phyloP scores from a whole-genome alignment of 2,329 filamentous ascomycete genomes.

The Pseudofabraea citricarpa region DNA sequence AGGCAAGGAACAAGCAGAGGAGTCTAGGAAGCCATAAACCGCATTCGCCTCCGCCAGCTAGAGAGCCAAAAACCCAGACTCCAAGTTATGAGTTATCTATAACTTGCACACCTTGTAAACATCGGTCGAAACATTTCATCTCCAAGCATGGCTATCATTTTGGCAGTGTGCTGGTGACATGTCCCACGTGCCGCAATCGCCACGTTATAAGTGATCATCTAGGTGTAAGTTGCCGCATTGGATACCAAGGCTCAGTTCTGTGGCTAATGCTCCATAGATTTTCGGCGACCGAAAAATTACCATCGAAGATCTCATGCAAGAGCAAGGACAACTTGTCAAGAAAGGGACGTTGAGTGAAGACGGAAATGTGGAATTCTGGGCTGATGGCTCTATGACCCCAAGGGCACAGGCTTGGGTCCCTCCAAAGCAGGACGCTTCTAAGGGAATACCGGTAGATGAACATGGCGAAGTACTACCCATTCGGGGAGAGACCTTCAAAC shows the following conservation, averaged over 20 bases:
- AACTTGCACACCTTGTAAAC: slow-evolving; percentile 82
- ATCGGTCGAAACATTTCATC: slow-evolving; percentile 77
- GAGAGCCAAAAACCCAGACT: slow-evolving; percentile 9
- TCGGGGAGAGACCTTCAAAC: too few relatives aligned
- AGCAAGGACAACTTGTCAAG: slow-evolving; percentile 71
- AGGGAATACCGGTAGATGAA: too few relatives aligned
- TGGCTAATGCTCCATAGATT: too few relatives aligned
- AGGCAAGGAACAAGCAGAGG: too few relatives aligned
- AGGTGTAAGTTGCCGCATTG: too few relatives aligned
- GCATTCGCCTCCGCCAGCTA: too few relatives aligned
- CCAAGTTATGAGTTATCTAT: slow-evolving; percentile 86
- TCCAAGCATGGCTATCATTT: slow-evolving; percentile 94
- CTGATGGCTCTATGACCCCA: slow-evolving; percentile 43
- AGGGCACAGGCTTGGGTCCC: slow-evolving; percentile 6
- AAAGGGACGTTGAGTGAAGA: slow-evolving; percentile 67
- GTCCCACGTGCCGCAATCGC: slow-evolving; percentile 77
- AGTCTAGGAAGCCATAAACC: too few relatives aligned
- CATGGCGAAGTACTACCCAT: too few relatives aligned
- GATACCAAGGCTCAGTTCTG: too few relatives aligned
- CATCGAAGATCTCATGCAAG: slow-evolving; percentile 71
- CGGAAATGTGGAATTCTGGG: slow-evolving; percentile 91
- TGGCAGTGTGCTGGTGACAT: slow-evolving; percentile 84
- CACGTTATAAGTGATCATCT: slow-evolving; percentile 93
- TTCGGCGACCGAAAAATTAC: slow-evolving; percentile 69
- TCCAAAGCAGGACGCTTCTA: too few relatives aligned